phyloP scores from a whole-genome alignment of 768 basidiomycete species.

The Podaxis pistillaris region DNA sequence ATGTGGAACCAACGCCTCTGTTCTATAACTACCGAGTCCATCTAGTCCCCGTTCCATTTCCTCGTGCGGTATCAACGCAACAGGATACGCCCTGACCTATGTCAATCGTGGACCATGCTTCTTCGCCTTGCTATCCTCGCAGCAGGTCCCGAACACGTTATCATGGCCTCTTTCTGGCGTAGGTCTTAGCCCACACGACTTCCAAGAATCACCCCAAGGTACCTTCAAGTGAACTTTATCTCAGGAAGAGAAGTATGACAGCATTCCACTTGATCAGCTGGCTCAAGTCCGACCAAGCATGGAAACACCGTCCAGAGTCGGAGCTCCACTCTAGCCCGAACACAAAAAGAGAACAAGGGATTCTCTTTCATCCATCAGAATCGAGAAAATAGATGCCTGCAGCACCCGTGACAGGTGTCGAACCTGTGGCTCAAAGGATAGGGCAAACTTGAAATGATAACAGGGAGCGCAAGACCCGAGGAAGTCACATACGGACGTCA shows the following conservation, averaged over 20 bases:
- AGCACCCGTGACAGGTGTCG: neutral
- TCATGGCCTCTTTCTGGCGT: neutral
- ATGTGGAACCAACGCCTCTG: neutral
- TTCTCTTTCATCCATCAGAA: slow-evolving; percentile 2
- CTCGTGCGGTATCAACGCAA: neutral
- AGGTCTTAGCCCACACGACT: neutral
- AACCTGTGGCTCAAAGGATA: neutral
- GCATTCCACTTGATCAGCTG: slow-evolving; percentile 7
- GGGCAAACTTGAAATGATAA: neutral
- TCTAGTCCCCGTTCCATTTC: neutral
- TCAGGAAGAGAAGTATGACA: neutral
- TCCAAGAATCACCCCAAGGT: neutral
- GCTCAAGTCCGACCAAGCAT: neutral
- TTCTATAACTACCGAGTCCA: slow-evolving; percentile 4
- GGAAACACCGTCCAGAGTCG: neutral
- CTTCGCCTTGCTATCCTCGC: neutral
- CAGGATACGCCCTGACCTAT: neutral
- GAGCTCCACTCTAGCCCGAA: slow-evolving; percentile 5
- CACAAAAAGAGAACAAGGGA: slow-evolving; percentile 13
- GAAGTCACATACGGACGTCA: neutral
- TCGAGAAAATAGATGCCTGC: neutral
- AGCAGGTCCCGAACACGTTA: slow-evolving; percentile 1
- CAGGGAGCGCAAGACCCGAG: neutral
- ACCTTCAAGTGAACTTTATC: neutral
- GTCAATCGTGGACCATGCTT: neutral